These are phyloP conservation scores for Schizothecium vesticola DNA, from an alignment of 495 filamentous ascomycete genomes.

Conservation along the genomic window DNA sequence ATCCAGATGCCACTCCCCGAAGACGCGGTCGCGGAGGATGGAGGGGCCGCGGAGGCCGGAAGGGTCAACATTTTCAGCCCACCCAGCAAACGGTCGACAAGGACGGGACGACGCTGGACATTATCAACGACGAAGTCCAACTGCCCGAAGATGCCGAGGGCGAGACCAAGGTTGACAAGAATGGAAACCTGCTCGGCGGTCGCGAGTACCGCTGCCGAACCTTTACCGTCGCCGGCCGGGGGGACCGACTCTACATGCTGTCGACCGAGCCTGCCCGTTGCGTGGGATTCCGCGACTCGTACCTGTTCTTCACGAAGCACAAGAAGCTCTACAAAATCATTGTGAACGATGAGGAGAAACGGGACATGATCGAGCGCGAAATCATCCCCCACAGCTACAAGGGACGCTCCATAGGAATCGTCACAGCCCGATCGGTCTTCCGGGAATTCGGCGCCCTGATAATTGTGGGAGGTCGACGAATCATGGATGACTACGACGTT, in stretches of 20 bases:
- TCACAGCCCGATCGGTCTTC: slow-evolving; percentile 94
- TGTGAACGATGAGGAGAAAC: slow-evolving; percentile 86
- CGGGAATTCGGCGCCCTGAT: slow-evolving; percentile 93
- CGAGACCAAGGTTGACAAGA: slow-evolving; percentile 86
- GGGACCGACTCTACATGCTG: slow-evolving; percentile 91
- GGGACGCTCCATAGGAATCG: slow-evolving; percentile 93
- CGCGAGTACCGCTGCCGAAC: slow-evolving; percentile 91
- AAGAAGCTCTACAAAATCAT: slow-evolving; percentile 93
- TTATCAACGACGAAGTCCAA: slow-evolving; percentile 85
- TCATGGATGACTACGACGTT: slow-evolving; percentile 88
- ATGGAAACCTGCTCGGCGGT: slow-evolving; percentile 71
- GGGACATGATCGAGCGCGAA: slow-evolving; percentile 86
- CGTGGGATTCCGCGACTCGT: slow-evolving; percentile 93
- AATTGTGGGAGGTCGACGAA: slow-evolving; percentile 78
- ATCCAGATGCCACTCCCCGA: slow-evolving; percentile 52
- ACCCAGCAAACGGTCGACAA: slow-evolving; percentile 81
- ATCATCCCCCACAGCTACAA: slow-evolving; percentile 98
- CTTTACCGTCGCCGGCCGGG: slow-evolving; percentile 80
- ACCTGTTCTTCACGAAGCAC: slow-evolving; percentile 97
- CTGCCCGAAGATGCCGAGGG: slow-evolving; percentile 83
- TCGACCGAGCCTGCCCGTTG: slow-evolving; percentile 95
- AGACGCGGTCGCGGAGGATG: slow-evolving; percentile 66
- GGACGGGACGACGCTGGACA: slow-evolving; percentile 87
- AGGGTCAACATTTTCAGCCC: slow-evolving; percentile 67
- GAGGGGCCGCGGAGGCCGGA: slow-evolving; percentile 62